phyloP scores from a whole-genome alignment of 768 basidiomycete species.

The Candolleomyces efflorescens region DNA sequence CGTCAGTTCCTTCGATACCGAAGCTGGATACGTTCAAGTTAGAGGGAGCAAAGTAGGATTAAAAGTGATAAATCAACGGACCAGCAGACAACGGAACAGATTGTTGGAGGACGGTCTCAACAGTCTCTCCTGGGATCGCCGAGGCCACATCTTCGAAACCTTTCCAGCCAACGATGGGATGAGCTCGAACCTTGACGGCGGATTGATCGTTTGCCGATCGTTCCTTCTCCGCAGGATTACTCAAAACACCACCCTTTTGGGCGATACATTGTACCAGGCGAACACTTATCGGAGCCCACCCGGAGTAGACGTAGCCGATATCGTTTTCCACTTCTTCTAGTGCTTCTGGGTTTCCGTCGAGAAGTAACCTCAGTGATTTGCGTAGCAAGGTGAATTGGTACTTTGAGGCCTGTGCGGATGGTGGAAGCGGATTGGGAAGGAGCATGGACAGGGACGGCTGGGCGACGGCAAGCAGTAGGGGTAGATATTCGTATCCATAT shows the following conservation, averaged over 20 bases:
- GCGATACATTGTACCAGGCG: conserved; percentile 91
- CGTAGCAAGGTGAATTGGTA: conserved; percentile 71
- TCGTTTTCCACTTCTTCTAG: conserved; percentile 87
- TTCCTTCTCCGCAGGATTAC: conserved; percentile 68
- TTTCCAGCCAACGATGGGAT: conserved; percentile 94
- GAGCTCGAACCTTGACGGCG: conserved; percentile 64
- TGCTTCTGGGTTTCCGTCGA: conserved; percentile 79
- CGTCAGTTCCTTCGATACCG: conserved; percentile 39
- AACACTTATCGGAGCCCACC: conserved; percentile 93
- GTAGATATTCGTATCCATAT: conserved; percentile 73
- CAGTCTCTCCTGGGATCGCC: conserved; percentile 78
- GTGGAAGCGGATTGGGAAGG: conserved; percentile 61
- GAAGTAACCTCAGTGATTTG: conserved; percentile 85
- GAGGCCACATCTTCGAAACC: conserved; percentile 93
- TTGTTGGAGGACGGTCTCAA: conserved; percentile 65
- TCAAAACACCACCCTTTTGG: conserved; percentile 86
- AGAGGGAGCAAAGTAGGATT: background rate
- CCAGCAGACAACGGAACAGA: conserved; percentile 26
- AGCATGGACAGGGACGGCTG: conserved; percentile 65
- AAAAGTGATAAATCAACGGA: conserved; percentile 17
- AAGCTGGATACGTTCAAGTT: conserved; percentile 5
- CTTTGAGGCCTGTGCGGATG: conserved; percentile 47
- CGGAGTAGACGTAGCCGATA: conserved; percentile 94
- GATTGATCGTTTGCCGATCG: conserved; percentile 33
- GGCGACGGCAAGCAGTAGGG: conserved; percentile 60